Conservation (phyloP, 1,139 yeast species). For the Yamadazyma pseudoaaseri region DNA sequence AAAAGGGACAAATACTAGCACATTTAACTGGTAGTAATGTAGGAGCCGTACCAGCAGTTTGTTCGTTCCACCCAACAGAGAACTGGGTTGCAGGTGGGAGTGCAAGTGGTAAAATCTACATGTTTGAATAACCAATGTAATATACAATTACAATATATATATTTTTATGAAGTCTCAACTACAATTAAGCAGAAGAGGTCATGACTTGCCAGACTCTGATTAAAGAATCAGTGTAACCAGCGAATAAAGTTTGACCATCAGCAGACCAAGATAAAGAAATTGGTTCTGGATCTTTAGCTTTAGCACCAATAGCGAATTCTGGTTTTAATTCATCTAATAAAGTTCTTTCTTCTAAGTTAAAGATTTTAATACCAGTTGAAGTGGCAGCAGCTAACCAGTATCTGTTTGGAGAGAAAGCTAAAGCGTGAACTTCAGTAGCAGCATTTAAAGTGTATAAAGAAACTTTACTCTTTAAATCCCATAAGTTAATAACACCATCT, state of each 20-base stretch:
- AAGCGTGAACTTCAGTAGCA: slow-evolving; percentile 96
- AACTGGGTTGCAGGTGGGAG: slow-evolving; percentile 95
- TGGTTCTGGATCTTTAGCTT: slow-evolving; percentile 98
- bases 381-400: slow-evolving; percentile 99
- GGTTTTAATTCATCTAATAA: slow-evolving; percentile 98
- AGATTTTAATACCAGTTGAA: slow-evolving; percentile 95
- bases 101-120: slow-evolving; percentile 87
- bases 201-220: slow-evolving; percentile 99
- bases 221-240: slow-evolving; percentile 99
- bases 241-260: slow-evolving; percentile 99
- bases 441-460: slow-evolving; percentile 94
- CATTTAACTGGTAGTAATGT: slow-evolving; percentile 59
- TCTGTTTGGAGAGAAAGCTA: slow-evolving; percentile 99
- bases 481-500: slow-evolving; percentile 98
- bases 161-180: slow-evolving; percentile 1
- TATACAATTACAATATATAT: slow-evolving; percentile 3
- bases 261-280: slow-evolving; percentile 99
- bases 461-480: slow-evolving; percentile 91
- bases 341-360: slow-evolving; percentile 94
- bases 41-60: slow-evolving; percentile 92
- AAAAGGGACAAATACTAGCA: slow-evolving; percentile 74
- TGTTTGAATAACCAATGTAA: slow-evolving; percentile 37
- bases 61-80: slow-evolving; percentile 74
- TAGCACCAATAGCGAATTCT: slow-evolving; percentile 87
- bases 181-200: slow-evolving; percentile 69